These are phyloP conservation scores for Isoetes engelmannii DNA, from an alignment of 83 land plant genomes.

Conservation along the genomic window DNA sequence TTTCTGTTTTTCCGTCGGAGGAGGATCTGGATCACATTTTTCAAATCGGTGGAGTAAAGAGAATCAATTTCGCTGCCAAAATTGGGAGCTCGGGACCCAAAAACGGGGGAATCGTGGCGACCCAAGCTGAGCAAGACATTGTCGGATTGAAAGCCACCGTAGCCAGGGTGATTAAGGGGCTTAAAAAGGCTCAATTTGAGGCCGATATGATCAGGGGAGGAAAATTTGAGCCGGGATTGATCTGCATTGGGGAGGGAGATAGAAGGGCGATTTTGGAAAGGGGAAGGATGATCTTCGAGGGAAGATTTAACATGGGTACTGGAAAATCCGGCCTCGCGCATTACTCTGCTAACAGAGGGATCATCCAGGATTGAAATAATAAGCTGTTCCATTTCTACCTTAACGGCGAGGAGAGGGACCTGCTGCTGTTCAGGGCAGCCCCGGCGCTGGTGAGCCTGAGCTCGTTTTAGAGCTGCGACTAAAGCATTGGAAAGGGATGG, in stretches of 20 bases:
- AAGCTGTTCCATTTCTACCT: slow-evolving; percentile 83
- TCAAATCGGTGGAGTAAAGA: slow-evolving; percentile 27
- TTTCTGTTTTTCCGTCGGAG: slow-evolving; percentile 44
- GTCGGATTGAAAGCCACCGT: no score
- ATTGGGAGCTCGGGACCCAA: no score
- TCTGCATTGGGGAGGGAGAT: no score
- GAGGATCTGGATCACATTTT: slow-evolving; percentile 49
- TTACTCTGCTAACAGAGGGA: slow-evolving; percentile 90
- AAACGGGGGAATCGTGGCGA: no score
- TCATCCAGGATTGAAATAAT: slow-evolving; percentile 84
- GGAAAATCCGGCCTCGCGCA: slow-evolving; percentile 87
- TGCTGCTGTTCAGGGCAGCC: slow-evolving; percentile 82
- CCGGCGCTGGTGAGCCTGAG: slow-evolving; percentile 87
- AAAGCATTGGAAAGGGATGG: slow-evolving; percentile 86
- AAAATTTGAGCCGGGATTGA: no score
- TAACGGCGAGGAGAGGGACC: slow-evolving; percentile 80
- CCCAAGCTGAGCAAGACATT: no score
- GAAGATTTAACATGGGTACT: slow-evolving; percentile 70
- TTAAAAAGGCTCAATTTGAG: no score
- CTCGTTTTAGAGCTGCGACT: slow-evolving; percentile 90
- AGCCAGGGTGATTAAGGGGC: no score
- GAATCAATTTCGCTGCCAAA: no score
- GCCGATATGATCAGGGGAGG: no score
- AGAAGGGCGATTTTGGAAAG: no score
- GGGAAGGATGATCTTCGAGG: slow-evolving; percentile 38